phyloP scores from a whole-genome alignment of 495 filamentous ascomycete genomes.

The Penicillium silybi region DNA sequence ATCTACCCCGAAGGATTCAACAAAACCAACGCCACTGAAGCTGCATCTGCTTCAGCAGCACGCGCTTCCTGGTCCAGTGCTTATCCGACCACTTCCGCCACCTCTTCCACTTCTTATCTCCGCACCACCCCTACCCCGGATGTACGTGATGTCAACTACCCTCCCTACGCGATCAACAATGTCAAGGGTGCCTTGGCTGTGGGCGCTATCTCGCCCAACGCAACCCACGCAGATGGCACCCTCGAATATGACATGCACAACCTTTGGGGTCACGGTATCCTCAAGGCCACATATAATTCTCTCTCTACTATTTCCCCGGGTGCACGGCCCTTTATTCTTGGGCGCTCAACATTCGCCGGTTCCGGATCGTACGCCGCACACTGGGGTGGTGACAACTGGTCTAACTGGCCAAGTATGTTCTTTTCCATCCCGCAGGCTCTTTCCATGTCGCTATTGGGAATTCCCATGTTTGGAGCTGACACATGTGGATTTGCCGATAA shows the following conservation, averaged over 20 bases:
- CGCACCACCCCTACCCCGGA: slow-evolving; percentile 4
- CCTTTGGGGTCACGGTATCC: slow-evolving; percentile 7
- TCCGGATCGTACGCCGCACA: slow-evolving; percentile 66
- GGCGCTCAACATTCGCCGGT: slow-evolving; percentile 69
- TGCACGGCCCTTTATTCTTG: slow-evolving; percentile 70
- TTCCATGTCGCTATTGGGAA: slow-evolving; percentile 67
- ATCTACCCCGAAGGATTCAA: not conserved
- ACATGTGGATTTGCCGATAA: slow-evolving; percentile 70
- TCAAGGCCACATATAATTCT: slow-evolving; percentile 4
- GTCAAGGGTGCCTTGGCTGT: slow-evolving; percentile 11
- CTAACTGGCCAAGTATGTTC: slow-evolving; percentile 53
- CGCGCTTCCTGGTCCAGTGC: slow-evolving; percentile 6
- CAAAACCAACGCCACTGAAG: not conserved
- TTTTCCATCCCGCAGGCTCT: slow-evolving; percentile 71
- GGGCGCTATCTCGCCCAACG: slow-evolving; percentile 12
- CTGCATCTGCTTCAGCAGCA: not conserved
- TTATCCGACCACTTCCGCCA: not conserved
- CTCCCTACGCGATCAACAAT: slow-evolving; percentile 19
- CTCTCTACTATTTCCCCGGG: slow-evolving; percentile 10
- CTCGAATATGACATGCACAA: slow-evolving; percentile 21
- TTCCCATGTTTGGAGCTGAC: slow-evolving; percentile 78
- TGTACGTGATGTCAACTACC: slow-evolving; percentile 9
- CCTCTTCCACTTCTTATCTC: not conserved
- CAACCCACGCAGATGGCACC: slow-evolving; percentile 7
- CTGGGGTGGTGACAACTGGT: slow-evolving; percentile 43